Evolutionary conservation across 176 grass and related monocot species (phyloP).

Genomic region (Raddia guianensis): DNA sequence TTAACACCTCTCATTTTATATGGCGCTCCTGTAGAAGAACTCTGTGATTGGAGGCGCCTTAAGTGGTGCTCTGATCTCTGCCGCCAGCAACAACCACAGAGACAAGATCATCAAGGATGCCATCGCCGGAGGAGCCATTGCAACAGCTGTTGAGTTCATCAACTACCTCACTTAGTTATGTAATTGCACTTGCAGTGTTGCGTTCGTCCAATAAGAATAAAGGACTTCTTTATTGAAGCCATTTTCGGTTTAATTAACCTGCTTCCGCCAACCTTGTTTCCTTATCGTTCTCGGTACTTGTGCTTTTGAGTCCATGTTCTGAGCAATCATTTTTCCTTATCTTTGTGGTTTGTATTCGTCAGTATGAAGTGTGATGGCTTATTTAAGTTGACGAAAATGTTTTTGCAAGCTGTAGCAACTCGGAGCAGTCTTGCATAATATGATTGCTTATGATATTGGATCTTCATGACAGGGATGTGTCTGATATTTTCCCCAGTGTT

Average conservation of each 20-base stretch:
- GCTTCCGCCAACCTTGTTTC: not conserved
- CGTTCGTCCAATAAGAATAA: conserved; percentile 34
- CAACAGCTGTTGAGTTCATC: conserved; percentile 74
- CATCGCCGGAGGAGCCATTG: conserved; percentile 68
- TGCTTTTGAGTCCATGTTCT: not conserved
- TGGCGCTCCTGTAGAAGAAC: conserved; percentile 54
- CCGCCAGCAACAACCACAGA: conserved; percentile 47
- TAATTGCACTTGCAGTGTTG: conserved; percentile 9
- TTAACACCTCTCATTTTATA: not conserved
- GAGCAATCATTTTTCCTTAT: not conserved
- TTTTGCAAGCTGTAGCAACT: not conserved
- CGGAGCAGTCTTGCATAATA: not conserved
- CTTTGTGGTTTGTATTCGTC: not conserved
- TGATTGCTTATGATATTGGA: not conserved
- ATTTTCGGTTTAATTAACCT: conserved; percentile 14
- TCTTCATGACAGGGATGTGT: not conserved
- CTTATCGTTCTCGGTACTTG: not conserved
- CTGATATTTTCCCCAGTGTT: not conserved
- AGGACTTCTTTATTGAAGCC: conserved; percentile 11
- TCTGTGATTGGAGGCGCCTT: conserved; percentile 67
- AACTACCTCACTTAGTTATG: conserved; percentile 62
- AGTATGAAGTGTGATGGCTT: not conserved
- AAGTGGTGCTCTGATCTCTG: conserved; percentile 71
- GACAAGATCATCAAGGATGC: conserved; percentile 74
- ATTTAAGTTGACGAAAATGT: not conserved